These are phyloP conservation scores for Russula sp. DNA, from an alignment of 768 basidiomycete species.

Conservation along the genomic window DNA sequence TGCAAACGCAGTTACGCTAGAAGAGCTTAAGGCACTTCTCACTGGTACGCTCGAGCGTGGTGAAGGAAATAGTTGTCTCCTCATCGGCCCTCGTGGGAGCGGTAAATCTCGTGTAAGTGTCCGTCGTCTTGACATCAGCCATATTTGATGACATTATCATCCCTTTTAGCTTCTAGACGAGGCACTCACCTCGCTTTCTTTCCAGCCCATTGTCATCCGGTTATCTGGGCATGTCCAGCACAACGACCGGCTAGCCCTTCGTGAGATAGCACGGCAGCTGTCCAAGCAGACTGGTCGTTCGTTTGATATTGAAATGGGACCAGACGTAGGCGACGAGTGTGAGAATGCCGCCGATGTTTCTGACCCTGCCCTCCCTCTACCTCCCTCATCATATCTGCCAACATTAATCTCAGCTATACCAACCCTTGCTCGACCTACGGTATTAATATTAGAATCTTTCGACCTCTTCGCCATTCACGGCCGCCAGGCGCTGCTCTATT, in stretches of 20 bases:
- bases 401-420: conserved; percentile 73
- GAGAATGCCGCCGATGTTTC: conserved; percentile 48
- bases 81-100: conserved; percentile 81
- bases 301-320: conserved; percentile 39
- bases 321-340: conserved; percentile 40
- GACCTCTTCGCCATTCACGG: conserved; percentile 92
- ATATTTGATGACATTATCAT: conserved; percentile 17
- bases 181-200: conserved; percentile 48
- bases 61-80: conserved; percentile 91
- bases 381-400: conserved; percentile 68
- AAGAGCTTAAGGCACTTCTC: conserved; percentile 63
- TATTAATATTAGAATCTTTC: conserved; percentile 87
- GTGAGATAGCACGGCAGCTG: conserved; percentile 87
- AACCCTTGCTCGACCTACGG: conserved; percentile 71
- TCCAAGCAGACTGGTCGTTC: conserved; percentile 68
- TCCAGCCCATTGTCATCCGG: conserved; percentile 67
- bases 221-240: conserved; percentile 84
- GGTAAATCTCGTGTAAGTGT: conserved; percentile 72
- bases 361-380: conserved; percentile 39
- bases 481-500: conserved; percentile 90
- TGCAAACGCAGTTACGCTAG: conserved; percentile 51
- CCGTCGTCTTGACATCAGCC: conserved; percentile 10
- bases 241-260: conserved; percentile 86
- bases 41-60: conserved; percentile 71
- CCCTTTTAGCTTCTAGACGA: conserved; percentile 55